Percentiles rank a stretch among this genome's conserved stretches.
These are phyloP conservation scores for Epichloe brachyelytri DNA, from an alignment of 2,329 filamentous ascomycete species.

Conservation along the genomic window DNA sequence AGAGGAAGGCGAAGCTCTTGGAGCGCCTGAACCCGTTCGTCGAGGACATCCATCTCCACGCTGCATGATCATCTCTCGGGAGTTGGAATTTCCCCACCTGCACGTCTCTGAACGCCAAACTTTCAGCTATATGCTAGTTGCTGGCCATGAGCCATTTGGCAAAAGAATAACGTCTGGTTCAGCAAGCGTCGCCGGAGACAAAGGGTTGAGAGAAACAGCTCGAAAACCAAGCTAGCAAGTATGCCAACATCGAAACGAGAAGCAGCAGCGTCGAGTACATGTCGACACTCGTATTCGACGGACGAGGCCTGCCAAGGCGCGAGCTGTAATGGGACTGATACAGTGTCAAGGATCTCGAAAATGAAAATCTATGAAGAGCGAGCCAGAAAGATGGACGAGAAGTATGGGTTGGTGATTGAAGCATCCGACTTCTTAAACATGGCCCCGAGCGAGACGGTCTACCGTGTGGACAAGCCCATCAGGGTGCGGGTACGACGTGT, in stretches of 20 bases:
- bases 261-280: constrained; percentile 11
- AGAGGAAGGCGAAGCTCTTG: no score
- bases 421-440: constrained; percentile 38
- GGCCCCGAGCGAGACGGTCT: constrained; percentile 37
- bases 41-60: no score
- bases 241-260: constrained; percentile 26
- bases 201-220: constrained; percentile 34
- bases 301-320: constrained; percentile 14
- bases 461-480: constrained; percentile 61
- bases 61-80: background rate
- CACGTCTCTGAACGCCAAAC: background rate
- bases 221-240: constrained; percentile 37
- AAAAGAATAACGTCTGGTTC: constrained; percentile 10
- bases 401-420: constrained; percentile 43
- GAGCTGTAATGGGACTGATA: constrained; percentile 15
- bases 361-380: constrained; percentile 42
- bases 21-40: no score
- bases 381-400: constrained; percentile 40
- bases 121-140: background rate
- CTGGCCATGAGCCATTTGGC: background rate
- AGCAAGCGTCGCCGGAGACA: constrained; percentile 28
- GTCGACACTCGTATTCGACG: constrained; percentile 4
- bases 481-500: constrained; percentile 65
- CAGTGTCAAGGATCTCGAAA: constrained; percentile 30
- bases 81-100: background rate